A percentile compares a stretch with the other conserved stretches of the same genome.
Conservation (phyloP, 768 basidiomycete species). For the Panellus pusillus region DNA sequence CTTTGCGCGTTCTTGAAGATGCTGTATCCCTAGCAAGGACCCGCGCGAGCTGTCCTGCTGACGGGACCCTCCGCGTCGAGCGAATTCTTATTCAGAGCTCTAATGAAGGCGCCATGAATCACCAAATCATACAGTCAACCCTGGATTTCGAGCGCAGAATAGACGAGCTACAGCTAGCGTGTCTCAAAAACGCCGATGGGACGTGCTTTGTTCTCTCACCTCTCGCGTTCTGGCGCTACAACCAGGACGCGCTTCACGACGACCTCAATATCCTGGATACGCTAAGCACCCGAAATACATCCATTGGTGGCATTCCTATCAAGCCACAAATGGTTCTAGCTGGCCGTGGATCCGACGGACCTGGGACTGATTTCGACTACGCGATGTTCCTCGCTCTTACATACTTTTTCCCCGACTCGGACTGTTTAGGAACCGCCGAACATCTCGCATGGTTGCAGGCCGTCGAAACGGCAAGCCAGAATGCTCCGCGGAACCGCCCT, state of each 20-base stretch:
- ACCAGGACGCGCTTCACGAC: constrained; percentile 49
- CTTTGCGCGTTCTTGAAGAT: constrained; percentile 67
- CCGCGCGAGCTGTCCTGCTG: constrained; percentile 62
- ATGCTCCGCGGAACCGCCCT: constrained; percentile 31
- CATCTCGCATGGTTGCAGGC: constrained; percentile 65
- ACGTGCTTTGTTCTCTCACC: constrained; percentile 75
- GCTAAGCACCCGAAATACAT: constrained; percentile 51
- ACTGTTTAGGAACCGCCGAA: constrained; percentile 62
- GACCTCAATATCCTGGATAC: constrained; percentile 62
- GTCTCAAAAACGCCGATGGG: constrained; percentile 52
- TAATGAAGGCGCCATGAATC: constrained; percentile 55
- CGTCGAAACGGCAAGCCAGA: constrained; percentile 40
- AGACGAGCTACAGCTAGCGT: constrained; percentile 45
- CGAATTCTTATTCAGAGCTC: constrained; percentile 69
- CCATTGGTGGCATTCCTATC: constrained; percentile 63
- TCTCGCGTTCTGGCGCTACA: constrained; percentile 71
- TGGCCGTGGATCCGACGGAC: constrained; percentile 59
- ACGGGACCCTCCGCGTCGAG: constrained; percentile 73
- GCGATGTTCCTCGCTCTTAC: constrained; percentile 77
- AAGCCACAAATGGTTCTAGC: constrained; percentile 78
- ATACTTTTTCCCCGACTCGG: constrained; percentile 77
- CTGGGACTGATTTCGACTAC: constrained; percentile 55
- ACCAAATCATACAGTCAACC: constrained; percentile 60
- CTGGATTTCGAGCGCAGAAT: constrained; percentile 65
- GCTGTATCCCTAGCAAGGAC: constrained; percentile 50